These are phyloP conservation scores for Sugiyamaella pinicola DNA, from an alignment of 1,139 yeast species.

Conservation along the genomic window DNA sequence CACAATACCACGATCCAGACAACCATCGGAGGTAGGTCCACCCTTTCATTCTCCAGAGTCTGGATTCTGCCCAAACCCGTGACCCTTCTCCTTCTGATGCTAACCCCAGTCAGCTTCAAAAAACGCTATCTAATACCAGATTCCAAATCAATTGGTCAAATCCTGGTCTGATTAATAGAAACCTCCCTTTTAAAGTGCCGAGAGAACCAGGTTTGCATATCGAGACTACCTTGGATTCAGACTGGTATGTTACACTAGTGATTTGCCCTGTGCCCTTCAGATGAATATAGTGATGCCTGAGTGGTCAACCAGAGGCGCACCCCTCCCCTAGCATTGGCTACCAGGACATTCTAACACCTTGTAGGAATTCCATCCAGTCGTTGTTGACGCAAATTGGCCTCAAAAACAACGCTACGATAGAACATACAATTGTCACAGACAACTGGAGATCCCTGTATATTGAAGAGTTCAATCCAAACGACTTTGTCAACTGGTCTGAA, in stretches of 20 bases:
- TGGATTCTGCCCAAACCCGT: no score
- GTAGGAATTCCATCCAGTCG: background rate
- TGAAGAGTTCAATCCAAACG: slow-evolving; percentile 9
- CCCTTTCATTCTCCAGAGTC: background rate
- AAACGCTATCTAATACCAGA: slow-evolving; percentile 14
- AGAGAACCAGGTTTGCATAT: slow-evolving; percentile 38
- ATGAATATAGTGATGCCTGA: no score
- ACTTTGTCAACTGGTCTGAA: background rate
- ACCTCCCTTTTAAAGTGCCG: slow-evolving; percentile 37
- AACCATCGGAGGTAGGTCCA: slow-evolving; percentile 17
- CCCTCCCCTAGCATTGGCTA: no score
- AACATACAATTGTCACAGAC: slow-evolving; percentile 28
- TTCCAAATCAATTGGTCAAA: slow-evolving; percentile 36
- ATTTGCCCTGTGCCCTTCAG: no score
- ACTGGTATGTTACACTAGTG: slow-evolving; percentile 21
- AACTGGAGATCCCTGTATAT: slow-evolving; percentile 33
- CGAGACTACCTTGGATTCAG: slow-evolving; percentile 27
- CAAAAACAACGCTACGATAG: background rate
- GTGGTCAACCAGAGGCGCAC: no score
- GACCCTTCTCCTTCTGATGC: background rate
- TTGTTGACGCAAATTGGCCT: background rate
- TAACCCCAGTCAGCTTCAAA: slow-evolving; percentile 10
- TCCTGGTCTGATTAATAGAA: slow-evolving; percentile 23
- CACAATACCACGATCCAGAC: slow-evolving; percentile 29
- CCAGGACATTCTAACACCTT: background rate